Conservation (phyloP, 1,139 yeast genomes). For the Zygosaccharomyces pseudobailii region DNA sequence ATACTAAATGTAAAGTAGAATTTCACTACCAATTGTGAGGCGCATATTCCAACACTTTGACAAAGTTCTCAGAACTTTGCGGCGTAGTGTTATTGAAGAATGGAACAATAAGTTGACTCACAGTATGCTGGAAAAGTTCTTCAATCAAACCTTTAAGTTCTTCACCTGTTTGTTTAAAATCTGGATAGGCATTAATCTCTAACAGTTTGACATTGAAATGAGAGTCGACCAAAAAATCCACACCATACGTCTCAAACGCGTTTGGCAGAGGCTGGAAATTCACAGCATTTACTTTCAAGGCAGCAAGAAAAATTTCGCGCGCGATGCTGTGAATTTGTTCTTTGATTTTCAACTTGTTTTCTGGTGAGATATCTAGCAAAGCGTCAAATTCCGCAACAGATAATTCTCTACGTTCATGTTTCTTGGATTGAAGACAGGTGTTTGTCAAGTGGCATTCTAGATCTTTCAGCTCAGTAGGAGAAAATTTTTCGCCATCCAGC, state of each 20-base stretch:
- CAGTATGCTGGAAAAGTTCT: constrained; percentile 51
- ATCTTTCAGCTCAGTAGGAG: constrained; percentile 33
- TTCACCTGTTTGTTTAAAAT: constrained; percentile 90
- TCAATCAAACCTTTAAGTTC: constrained; percentile 61
- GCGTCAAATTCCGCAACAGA: constrained; percentile 67
- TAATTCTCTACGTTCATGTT: constrained; percentile 39
- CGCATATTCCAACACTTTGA: constrained; percentile 39
- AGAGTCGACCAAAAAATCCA: constrained; percentile 73
- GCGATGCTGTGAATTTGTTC: constrained; percentile 56
- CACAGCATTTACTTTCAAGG: constrained; percentile 69
- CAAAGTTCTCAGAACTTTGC: constrained; percentile 26
- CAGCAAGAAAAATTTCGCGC: constrained; percentile 77
- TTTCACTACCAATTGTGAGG: constrained; percentile 33
- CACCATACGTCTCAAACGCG: constrained; percentile 83
- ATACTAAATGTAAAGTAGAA: neutral
- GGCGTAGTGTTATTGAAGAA: constrained; percentile 28
- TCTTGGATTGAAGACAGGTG: constrained; percentile 74
- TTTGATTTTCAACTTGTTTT: constrained; percentile 42
- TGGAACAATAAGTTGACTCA: constrained; percentile 40
- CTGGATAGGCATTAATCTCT: constrained; percentile 93
- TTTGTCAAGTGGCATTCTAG: constrained; percentile 76
- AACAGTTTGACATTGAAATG: constrained; percentile 53
- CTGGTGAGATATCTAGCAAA: constrained; percentile 43
- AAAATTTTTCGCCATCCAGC: constrained; percentile 35
- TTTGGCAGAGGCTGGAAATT: constrained; percentile 83